Evolutionary conservation across 306 rosid genomes (phyloP), one percentile per base, ranked within the genome.

Genomic region (Hylodesmum podocarpum): DNA sequence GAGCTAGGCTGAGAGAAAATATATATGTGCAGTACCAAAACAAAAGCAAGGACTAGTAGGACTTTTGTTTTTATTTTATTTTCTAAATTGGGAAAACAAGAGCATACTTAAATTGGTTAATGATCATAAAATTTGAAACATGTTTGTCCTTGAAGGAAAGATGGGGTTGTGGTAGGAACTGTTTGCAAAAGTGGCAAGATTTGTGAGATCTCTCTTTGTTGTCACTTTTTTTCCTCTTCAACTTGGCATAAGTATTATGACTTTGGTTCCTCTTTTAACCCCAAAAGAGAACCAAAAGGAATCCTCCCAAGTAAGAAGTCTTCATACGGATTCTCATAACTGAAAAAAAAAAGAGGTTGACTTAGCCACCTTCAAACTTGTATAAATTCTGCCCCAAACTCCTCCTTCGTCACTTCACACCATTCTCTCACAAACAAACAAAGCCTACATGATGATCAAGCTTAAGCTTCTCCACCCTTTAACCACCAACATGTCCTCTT

Each of bases 121-220:
- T 72, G 66, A 82, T 73, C 61, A 51, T 33, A 73, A 78, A 67
- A 34, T 12, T 36, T 34, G 78, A 81, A 73, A 75, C 83, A 74
- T 83, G 82, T 78, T 50, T 78, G 81, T 82, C 86, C 72, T 85
- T 80, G 78, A 84, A 75, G 84, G 82, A 66, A 85, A 84, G 82
- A 87, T 73, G 75, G 71, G 88, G 79, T 84, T 77, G 86, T 91
- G 88, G 89, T 72, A 55, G 83, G 80, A 81, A 91, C 97, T 94
- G 86, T 91, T 84, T 34, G 79, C 66, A 90, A 94, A 89, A 87
- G 96, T 90, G 77, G 85, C 36, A 90, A 87, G 97, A 90, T 91
- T 88, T 86, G 78, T 78, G 72, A 86, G 85, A 91, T 94, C 96
- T 90, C 91, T 73, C 84, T 84, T 88, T 82, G 86, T 62, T 80